These are phyloP conservation scores for Cryptococcus wingfieldii DNA, from an alignment of 1,284 basidiomycete genomes.

Conservation along the genomic window DNA sequence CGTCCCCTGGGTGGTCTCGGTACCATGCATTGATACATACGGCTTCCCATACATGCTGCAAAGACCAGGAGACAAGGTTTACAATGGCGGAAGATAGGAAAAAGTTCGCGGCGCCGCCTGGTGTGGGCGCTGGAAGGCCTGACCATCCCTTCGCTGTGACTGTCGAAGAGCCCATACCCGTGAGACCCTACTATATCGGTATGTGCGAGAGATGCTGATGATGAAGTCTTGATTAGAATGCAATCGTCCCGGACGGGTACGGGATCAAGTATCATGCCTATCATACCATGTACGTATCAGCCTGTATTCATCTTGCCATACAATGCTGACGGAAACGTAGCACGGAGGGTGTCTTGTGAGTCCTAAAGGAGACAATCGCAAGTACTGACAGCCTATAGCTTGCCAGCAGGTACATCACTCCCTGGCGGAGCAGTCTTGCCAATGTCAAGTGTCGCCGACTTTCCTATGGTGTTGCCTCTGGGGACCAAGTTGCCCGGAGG, in stretches of 20 bases:
- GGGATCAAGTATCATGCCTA: constrained; percentile 44
- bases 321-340: constrained; percentile 9
- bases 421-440: constrained; percentile 40
- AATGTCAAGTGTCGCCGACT: constrained; percentile 39
- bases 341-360: constrained; percentile 42
- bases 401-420: constrained; percentile 36
- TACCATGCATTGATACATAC: too few species aligned
- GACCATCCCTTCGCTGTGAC: constrained; percentile 41
- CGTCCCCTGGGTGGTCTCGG: neutral
- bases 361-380: neutral
- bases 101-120: constrained; percentile 21
- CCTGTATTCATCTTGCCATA: neutral
- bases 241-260: constrained; percentile 41
- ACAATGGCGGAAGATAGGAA: constrained; percentile 9
- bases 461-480: constrained; percentile 37
- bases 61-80: neutral
- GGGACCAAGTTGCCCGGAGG: constrained; percentile 38
- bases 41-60: neutral
- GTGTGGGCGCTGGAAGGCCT: constrained; percentile 32
- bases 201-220: too few species aligned
- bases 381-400: constrained; percentile 10
- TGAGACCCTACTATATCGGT: constrained; percentile 12
- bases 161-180: constrained; percentile 36
- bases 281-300: constrained; percentile 31
- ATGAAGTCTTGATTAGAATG: constrained; percentile 20